These are phyloP conservation scores for Solanum acaule DNA, from an alignment of 257 asterid species.

Conservation along the genomic window DNA sequence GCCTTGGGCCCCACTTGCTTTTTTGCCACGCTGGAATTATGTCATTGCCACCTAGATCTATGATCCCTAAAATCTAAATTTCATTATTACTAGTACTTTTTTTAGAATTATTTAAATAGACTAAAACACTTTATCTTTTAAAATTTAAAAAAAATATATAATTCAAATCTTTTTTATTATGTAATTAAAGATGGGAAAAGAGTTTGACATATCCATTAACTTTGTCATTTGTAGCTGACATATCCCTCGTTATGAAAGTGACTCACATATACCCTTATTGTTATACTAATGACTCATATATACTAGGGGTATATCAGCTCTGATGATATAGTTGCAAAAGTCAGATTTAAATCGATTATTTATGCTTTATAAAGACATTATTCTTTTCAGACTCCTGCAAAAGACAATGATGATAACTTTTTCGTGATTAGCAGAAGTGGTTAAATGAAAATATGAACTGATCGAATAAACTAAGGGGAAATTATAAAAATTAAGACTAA, in stretches of 20 bases:
- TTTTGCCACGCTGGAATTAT: slow-evolving; percentile 40
- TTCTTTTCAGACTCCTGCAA: no score
- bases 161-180: not conserved
- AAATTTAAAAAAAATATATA: no score
- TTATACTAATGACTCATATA: no score
- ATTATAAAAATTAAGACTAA: not conserved
- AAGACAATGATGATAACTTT: not conserved
- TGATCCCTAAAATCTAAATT: not conserved
- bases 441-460: not conserved
- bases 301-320: no score
- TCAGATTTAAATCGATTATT: not conserved
- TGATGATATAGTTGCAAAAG: not conserved
- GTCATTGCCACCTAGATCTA: slow-evolving; percentile 21
- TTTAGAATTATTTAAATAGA: not conserved
- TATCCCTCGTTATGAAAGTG: no score
- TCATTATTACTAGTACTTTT: not conserved
- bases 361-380: not conserved
- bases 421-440: not conserved
- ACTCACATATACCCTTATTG: no score
- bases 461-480: not conserved
- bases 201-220: no score
- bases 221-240: no score
- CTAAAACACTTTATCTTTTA: not conserved
- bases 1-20: slow-evolving; percentile 22
- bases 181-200: not conserved